Base-by-base conservation (phyloP, 2,329 filamentous ascomycete genomes). In the Bisporella sp. region DNA sequence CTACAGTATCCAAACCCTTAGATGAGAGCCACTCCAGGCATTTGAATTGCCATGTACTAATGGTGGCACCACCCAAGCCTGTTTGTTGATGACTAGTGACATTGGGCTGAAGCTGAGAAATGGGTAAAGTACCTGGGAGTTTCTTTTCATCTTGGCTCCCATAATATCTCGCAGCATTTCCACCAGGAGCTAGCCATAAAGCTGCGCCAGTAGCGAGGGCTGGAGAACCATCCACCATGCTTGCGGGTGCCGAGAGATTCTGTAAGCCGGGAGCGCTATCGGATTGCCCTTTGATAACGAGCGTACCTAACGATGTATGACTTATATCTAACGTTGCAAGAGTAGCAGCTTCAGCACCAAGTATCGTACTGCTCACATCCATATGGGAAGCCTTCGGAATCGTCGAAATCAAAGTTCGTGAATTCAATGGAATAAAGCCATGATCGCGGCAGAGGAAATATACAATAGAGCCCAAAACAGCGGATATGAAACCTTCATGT, bases 401-500 rank as follows among this genome's bases (percentile, higher is more conserved):
- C 31, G 50, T 56, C 21, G 57, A 50, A 45, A 65, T 57, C 49
- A 67, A 50, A 37, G 64, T 67, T 46, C 64, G 60, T 12, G 64
- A 60, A 54, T 65, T 67, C 30, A 67, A 52, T 32, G 64, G 62
- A 45, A 66, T 57, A 43, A 59, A 64, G 12, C 56, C 55, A 41
- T 63, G 54, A 41, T 64, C 61, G 43, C 57, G 60, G 48, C 63
- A 65, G 45, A 67, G 62, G 45, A 58, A 55, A 53, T 60, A 63
- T 3, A 61, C 54, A 30, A 67, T 52, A 21, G 62, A 62, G 21
- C 58, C 59, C 31, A 66, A 59, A 21, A 66, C 61, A 9, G 65
- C 59, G 43, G 65, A 65, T 44, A 67, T 61, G 39, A 67, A 65
- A 12, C 56, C 53, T 45, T 66, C 64, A 47, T 67, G 62, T 5